Evolutionary conservation across 495 filamentous ascomycete genomes (phyloP).

Genomic region (Cryomyces minteri): DNA sequence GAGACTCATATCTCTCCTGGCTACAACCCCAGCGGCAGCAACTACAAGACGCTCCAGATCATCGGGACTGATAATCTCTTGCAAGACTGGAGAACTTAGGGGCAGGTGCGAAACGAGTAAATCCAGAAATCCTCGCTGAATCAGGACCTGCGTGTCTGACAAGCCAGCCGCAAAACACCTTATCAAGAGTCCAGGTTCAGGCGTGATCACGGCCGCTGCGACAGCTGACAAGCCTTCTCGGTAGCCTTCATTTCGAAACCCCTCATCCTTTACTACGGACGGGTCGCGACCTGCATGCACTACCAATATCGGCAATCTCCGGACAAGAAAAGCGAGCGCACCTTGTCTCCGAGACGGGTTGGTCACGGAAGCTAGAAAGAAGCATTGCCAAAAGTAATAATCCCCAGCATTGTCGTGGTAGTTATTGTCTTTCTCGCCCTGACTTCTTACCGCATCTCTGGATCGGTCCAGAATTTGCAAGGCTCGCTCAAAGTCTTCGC

Average conservation of each 20-base stretch:
- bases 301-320: slow-evolving; percentile 60
- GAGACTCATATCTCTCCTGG: slow-evolving; percentile 83
- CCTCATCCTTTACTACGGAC: background rate
- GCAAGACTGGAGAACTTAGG: slow-evolving; percentile 68
- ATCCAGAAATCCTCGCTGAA: slow-evolving; percentile 88
- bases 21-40: slow-evolving; percentile 70
- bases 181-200: slow-evolving; percentile 79
- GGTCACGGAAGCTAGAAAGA: slow-evolving; percentile 85
- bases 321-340: slow-evolving; percentile 65
- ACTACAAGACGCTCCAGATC: slow-evolving; percentile 68
- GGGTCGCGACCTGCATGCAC: background rate
- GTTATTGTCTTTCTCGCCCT: slow-evolving; percentile 20
- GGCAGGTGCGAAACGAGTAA: slow-evolving; percentile 82
- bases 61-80: slow-evolving; percentile 43
- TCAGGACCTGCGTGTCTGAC: slow-evolving; percentile 73
- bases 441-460: slow-evolving; percentile 19
- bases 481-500: slow-evolving; percentile 89
- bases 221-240: slow-evolving; percentile 20
- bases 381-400: slow-evolving; percentile 95
- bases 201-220: slow-evolving; percentile 59
- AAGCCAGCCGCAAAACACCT: slow-evolving; percentile 82
- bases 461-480: slow-evolving; percentile 60
- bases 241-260: slow-evolving; percentile 7
- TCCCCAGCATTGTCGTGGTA: slow-evolving; percentile 42
- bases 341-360: slow-evolving; percentile 68